Conservation (phyloP, 2,329 filamentous ascomycete genomes). For the Torrubiella hemipterigena region DNA sequence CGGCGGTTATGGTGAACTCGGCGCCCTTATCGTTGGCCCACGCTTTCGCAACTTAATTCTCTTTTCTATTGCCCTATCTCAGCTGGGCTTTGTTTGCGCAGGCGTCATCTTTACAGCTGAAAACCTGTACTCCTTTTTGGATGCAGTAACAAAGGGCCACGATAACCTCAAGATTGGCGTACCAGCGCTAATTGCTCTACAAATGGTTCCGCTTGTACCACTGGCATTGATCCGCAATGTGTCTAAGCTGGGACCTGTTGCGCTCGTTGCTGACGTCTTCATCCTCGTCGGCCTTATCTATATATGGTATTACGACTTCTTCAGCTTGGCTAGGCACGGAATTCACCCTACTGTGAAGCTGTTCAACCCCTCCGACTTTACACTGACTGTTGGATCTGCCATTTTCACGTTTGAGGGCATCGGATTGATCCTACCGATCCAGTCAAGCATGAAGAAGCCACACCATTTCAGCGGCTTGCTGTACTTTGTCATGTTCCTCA, state of each 20-base stretch:
- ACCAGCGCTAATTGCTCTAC: constrained; percentile 48
- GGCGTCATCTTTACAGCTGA: constrained; percentile 69
- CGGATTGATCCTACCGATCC: constrained; percentile 63
- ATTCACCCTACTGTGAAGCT: constrained; percentile 49
- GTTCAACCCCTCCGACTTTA: constrained; percentile 59
- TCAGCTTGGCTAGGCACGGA: constrained; percentile 40
- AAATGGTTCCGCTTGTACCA: constrained; percentile 53
- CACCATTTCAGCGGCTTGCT: constrained; percentile 55
- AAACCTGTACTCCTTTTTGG: constrained; percentile 56
- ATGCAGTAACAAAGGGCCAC: constrained; percentile 42
- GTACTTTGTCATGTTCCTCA: constrained; percentile 58
- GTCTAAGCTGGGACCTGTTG: constrained; percentile 57
- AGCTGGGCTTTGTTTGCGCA: constrained; percentile 67
- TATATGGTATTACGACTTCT: constrained; percentile 62
- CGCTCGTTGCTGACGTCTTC: constrained; percentile 58
- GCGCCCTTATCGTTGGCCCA: constrained; percentile 50
- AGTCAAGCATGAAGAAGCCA: constrained; percentile 62
- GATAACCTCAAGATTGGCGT: constrained; percentile 39
- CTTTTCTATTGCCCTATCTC: constrained; percentile 58
- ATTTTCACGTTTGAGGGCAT: constrained; percentile 76
- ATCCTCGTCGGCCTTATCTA: constrained; percentile 60
- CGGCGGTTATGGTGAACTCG: constrained; percentile 65
- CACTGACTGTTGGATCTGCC: constrained; percentile 58
- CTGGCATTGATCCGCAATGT: constrained; percentile 63
- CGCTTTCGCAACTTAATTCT: constrained; percentile 55